Evolutionary conservation across 805 yeast species (phyloP).

Genomic region (Teunomyces barrocoloradensis): DNA sequence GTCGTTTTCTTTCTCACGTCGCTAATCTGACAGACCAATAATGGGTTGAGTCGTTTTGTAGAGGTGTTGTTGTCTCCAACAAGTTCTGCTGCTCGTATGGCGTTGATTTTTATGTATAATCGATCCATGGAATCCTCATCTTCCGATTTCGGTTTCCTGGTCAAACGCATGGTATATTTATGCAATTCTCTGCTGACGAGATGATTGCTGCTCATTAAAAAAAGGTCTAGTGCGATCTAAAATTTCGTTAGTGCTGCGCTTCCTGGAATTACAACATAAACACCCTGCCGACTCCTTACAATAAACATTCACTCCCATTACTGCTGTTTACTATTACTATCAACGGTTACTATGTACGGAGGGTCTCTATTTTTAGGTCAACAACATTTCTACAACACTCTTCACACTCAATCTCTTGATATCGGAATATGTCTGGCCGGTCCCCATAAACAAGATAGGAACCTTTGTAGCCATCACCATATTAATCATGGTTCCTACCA

Average conservation of each 20-base stretch:
- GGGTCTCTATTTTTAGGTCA: constrained; percentile 42
- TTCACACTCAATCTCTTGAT: constrained; percentile 84
- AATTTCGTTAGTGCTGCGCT: not conserved
- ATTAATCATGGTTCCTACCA: constrained; percentile 95
- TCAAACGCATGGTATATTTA: constrained; percentile 3
- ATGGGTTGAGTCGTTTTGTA: constrained; percentile 31
- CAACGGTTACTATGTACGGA: too few species aligned
- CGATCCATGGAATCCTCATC: constrained; percentile 6
- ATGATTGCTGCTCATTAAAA: not conserved
- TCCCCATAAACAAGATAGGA: constrained; percentile 93
- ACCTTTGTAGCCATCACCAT: constrained; percentile 96
- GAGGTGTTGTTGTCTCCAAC: constrained; percentile 12
- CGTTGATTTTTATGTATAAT: constrained; percentile 31
- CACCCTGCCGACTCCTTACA: too few species aligned
- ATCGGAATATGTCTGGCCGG: constrained; percentile 96
- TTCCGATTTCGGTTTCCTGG: not conserved
- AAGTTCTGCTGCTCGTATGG: constrained; percentile 40
- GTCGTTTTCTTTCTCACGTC: constrained; percentile 25
- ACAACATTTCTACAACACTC: constrained; percentile 85
- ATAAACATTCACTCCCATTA: too few species aligned
- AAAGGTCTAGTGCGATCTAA: not conserved
- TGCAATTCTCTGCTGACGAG: not conserved
- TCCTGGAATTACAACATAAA: not conserved
- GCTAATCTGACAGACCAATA: constrained; percentile 36
- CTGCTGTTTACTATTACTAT: too few species aligned